Percentiles rank a stretch among this genome's conserved stretches.
Conservation (phyloP, 768 basidiomycete genomes). For the Mycena haematopus region DNA sequence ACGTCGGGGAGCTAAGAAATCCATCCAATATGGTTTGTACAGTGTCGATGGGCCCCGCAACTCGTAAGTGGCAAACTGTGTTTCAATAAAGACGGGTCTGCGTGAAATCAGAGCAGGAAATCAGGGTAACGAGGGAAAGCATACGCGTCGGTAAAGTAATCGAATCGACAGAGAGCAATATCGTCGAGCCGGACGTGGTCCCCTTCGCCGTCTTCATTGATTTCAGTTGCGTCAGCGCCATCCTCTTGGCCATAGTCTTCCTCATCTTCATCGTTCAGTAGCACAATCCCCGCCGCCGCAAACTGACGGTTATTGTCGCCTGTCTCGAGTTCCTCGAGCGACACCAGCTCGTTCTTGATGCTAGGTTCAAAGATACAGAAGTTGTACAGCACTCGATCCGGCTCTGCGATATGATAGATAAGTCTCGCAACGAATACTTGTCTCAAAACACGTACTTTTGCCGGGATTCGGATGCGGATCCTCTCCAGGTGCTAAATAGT, state of each 20-base stretch:
- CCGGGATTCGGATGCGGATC: slow-evolving; percentile 15
- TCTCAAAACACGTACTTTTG: background rate
- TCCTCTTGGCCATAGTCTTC: slow-evolving; percentile 73
- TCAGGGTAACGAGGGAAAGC: slow-evolving; percentile 33
- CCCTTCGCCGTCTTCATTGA: background rate
- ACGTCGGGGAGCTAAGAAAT: slow-evolving; percentile 58
- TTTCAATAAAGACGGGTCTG: slow-evolving; percentile 73
- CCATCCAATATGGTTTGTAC: slow-evolving; percentile 51
- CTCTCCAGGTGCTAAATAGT: slow-evolving; percentile 23
- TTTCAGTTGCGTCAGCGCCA: slow-evolving; percentile 44
- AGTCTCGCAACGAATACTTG: background rate
- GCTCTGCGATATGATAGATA: slow-evolving; percentile 40
- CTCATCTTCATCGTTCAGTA: slow-evolving; percentile 53
- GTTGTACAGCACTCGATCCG: slow-evolving; percentile 60
- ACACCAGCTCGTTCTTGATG: slow-evolving; percentile 48
- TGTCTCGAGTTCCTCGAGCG: slow-evolving; percentile 53
- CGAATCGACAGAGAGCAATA: slow-evolving; percentile 55
- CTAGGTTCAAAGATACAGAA: slow-evolving; percentile 68
- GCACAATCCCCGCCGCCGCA: slow-evolving; percentile 62
- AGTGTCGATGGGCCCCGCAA: slow-evolving; percentile 51
- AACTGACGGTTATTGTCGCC: slow-evolving; percentile 46
- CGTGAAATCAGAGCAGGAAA: slow-evolving; percentile 3
- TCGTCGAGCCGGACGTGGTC: slow-evolving; percentile 54
- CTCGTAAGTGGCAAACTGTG: slow-evolving; percentile 67
- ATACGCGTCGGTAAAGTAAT: slow-evolving; percentile 62